These are phyloP conservation scores for Xylariaceae sp. DNA, from an alignment of 2,329 filamentous ascomycete genomes.

Conservation along the genomic window DNA sequence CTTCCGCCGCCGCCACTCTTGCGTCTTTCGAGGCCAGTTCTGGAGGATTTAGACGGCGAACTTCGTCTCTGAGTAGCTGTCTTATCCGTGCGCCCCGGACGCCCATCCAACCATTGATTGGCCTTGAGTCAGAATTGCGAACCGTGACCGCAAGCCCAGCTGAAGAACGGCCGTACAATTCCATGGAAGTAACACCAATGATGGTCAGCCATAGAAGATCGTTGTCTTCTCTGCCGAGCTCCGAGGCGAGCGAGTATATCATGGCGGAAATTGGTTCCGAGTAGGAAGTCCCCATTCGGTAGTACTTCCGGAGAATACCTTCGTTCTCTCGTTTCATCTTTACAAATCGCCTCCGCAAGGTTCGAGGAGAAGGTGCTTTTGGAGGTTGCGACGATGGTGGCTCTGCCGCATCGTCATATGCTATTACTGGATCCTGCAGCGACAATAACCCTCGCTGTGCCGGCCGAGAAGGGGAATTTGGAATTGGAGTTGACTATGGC, in stretches of 20 bases:
- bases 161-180: constrained; percentile 83
- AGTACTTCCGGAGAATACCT: constrained; percentile 73
- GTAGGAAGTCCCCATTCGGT: constrained; percentile 82
- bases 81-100: constrained; percentile 80
- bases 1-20: constrained; percentile 56
- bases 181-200: constrained; percentile 90
- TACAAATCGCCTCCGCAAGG: constrained; percentile 70
- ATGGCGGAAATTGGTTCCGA: constrained; percentile 93
- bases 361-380: constrained; percentile 66
- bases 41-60: constrained; percentile 85
- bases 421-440: constrained; percentile 45
- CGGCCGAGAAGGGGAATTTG: constrained; percentile 61
- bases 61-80: constrained; percentile 86
- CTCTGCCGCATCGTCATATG: constrained; percentile 49
- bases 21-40: constrained; percentile 58
- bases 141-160: constrained; percentile 68
- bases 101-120: constrained; percentile 72
- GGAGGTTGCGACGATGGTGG: constrained; percentile 58
- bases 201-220: constrained; percentile 94
- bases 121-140: constrained; percentile 53
- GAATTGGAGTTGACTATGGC: constrained; percentile 61
- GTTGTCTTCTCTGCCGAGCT: constrained; percentile 94
- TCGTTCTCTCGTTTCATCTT: constrained; percentile 77
- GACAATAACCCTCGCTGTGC: constrained; percentile 59
- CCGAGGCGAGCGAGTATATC: constrained; percentile 90